These are phyloP conservation scores for Fallopia convolvulus DNA, from an alignment of 148 eudicot species.

Conservation along the genomic window DNA sequence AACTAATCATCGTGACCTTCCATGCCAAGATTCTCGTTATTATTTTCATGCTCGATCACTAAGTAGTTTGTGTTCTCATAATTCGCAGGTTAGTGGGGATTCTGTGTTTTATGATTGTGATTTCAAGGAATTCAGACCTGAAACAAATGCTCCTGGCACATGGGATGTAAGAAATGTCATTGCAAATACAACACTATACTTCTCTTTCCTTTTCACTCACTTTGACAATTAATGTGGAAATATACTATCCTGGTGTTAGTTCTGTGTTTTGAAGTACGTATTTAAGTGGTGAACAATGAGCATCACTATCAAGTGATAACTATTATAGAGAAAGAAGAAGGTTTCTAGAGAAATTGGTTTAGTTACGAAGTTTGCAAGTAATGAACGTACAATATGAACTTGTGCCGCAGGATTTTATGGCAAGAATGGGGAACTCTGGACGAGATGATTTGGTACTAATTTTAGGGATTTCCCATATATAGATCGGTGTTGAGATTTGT, in stretches of 20 bases:
- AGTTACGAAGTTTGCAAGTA: background rate
- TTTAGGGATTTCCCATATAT: too few relatives aligned
- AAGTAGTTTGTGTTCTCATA: background rate
- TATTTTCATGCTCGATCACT: background rate
- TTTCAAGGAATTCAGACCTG: slow-evolving; percentile 72
- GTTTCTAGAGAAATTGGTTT: too few relatives aligned
- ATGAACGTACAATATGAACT: background rate
- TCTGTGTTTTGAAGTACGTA: too few relatives aligned
- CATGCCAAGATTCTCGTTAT: background rate
- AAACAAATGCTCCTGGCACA: slow-evolving; percentile 35
- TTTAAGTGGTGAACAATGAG: too few relatives aligned
- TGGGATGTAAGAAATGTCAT: slow-evolving; percentile 69
- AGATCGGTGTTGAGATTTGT: too few relatives aligned
- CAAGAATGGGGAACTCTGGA: background rate
- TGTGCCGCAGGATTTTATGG: background rate
- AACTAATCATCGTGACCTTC: background rate
- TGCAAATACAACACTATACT: slow-evolving; percentile 66
- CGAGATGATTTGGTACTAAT: too few relatives aligned
- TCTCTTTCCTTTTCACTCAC: slow-evolving; percentile 9
- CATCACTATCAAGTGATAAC: too few relatives aligned
- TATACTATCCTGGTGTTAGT: too few relatives aligned
- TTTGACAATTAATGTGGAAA: too few relatives aligned
- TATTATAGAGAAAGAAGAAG: background rate
- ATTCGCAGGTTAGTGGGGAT: slow-evolving; percentile 77
- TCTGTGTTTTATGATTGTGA: slow-evolving; percentile 57